phyloP scores from a whole-genome alignment of 2,329 filamentous ascomycete genomes.

The Ophiostoma australiae region DNA sequence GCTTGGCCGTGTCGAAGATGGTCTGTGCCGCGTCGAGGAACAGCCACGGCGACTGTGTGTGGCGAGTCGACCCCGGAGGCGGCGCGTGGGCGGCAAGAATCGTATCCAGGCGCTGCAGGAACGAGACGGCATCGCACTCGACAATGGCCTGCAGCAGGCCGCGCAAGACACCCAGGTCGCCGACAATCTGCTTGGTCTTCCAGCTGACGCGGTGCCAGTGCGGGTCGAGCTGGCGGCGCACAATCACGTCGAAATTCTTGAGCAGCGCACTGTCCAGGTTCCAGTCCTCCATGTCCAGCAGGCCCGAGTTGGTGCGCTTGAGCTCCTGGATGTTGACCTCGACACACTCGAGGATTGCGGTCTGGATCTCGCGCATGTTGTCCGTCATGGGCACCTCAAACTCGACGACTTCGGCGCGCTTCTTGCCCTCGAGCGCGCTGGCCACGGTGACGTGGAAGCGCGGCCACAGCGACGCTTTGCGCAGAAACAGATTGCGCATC shows the following conservation, averaged over 20 bases:
- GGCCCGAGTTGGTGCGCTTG: constrained; percentile 80
- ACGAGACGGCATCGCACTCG: constrained; percentile 82
- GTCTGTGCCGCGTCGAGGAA: constrained; percentile 93
- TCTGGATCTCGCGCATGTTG: constrained; percentile 87
- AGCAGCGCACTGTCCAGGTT: constrained; percentile 89
- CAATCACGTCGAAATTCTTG: constrained; percentile 83
- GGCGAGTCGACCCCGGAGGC: constrained; percentile 76
- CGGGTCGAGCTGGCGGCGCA: constrained; percentile 85
- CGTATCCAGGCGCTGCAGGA: constrained; percentile 89
- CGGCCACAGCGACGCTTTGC: constrained; percentile 85
- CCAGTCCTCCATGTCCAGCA: constrained; percentile 91
- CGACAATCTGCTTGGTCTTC: constrained; percentile 91
- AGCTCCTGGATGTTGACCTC: constrained; percentile 91
- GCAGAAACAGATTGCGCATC: constrained; percentile 87
- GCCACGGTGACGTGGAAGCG: constrained; percentile 90
- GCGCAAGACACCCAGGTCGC: constrained; percentile 77
- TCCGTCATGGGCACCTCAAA: constrained; percentile 95
- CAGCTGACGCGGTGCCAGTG: constrained; percentile 97
- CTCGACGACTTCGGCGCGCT: constrained; percentile 95
- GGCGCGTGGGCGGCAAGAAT: constrained; percentile 88
- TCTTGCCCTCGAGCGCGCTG: constrained; percentile 80
- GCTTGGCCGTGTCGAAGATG: constrained; percentile 85
- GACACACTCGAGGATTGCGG: constrained; percentile 90
- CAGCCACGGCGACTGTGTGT: constrained; percentile 91
- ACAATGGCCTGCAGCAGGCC: constrained; percentile 77